Conservation (phyloP, 495 filamentous ascomycete species). For the Neurospora tetrasperma region DNA sequence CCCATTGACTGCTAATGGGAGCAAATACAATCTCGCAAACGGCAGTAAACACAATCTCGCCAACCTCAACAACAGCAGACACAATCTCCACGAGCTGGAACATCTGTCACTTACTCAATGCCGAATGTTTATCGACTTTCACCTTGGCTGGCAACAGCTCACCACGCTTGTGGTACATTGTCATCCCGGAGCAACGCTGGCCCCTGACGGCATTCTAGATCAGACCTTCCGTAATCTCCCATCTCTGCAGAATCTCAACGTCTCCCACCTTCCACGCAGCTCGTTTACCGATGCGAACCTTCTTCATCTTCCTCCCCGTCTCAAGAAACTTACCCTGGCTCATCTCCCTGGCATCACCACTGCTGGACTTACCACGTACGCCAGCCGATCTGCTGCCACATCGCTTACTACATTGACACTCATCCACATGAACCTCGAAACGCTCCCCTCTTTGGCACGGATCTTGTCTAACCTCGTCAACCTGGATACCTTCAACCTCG, state of each 20-base stretch:
- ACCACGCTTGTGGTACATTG: constrained; percentile 69
- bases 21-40: neutral
- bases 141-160: constrained; percentile 59
- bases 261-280: constrained; percentile 61
- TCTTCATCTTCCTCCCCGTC: constrained; percentile 50
- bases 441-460: constrained; percentile 60
- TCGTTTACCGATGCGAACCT: constrained; percentile 64
- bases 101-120: constrained; percentile 51
- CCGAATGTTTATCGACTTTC: constrained; percentile 58
- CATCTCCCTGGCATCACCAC: constrained; percentile 70
- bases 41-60: constrained; percentile 8
- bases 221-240: constrained; percentile 56
- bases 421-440: constrained; percentile 55
- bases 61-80: neutral
- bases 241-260: constrained; percentile 57
- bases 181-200: constrained; percentile 49
- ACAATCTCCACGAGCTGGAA: constrained; percentile 28
- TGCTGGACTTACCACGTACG: constrained; percentile 62
- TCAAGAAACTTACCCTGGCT: constrained; percentile 66
- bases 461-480: constrained; percentile 56
- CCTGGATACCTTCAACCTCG: constrained; percentile 57
- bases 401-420: constrained; percentile 52
- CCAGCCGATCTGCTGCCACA: constrained; percentile 45
- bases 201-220: constrained; percentile 57
- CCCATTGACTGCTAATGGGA: neutral